phyloP scores from a whole-genome alignment of 176 grass and related monocot genomes.

The Melocanna baccifera region DNA sequence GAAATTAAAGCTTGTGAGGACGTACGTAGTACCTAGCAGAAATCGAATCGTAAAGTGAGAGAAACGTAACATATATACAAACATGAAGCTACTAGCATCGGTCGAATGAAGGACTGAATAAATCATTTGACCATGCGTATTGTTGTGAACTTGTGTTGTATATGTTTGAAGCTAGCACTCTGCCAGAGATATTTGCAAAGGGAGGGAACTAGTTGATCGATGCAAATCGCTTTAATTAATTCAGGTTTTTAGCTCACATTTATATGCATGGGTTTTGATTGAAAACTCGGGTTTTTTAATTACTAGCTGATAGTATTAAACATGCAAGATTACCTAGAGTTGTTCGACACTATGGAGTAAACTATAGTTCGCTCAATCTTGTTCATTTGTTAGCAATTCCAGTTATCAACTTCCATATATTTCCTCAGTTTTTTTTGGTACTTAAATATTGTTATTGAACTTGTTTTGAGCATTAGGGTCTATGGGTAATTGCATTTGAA shows the following conservation, averaged over 20 bases:
- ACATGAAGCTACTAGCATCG: constrained; percentile 19
- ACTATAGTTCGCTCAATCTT: not conserved
- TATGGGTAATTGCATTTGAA: not conserved
- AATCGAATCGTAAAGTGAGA: not conserved
- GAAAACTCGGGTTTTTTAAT: not conserved
- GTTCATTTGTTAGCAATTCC: not conserved
- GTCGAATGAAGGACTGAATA: constrained; percentile 15
- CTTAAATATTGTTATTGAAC: not conserved
- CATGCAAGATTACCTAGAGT: not conserved
- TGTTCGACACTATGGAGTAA: not conserved
- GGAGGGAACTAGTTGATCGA: not conserved
- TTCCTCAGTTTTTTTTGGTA: not conserved
- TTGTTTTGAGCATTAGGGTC: not conserved
- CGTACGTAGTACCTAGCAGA: constrained; percentile 20
- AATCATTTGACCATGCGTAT: constrained; percentile 18
- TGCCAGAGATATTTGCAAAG: not conserved
- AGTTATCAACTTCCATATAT: not conserved
- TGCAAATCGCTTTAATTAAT: not conserved
- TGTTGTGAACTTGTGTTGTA: not conserved
- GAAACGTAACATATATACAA: constrained; percentile 8
- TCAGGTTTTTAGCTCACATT: not conserved
- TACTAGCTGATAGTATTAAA: not conserved
- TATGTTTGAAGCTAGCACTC: not conserved
- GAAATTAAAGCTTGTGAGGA: constrained; percentile 23
- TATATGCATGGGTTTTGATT: not conserved